phyloP scores from a whole-genome alignment of 78 protist species.

The Bigelowiella natans region DNA sequence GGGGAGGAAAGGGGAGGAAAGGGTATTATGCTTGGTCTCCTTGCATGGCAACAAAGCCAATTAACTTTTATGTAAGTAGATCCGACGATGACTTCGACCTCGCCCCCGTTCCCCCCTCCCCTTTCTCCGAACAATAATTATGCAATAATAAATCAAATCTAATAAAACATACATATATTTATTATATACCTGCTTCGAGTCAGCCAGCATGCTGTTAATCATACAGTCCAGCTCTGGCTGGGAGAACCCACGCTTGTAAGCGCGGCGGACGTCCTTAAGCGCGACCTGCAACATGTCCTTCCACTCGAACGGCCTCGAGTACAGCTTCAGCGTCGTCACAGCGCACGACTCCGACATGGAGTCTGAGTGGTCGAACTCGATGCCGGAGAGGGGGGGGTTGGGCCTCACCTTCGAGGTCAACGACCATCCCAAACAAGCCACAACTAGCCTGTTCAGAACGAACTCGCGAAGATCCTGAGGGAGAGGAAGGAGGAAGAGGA shows the following conservation, averaged over 20 bases:
- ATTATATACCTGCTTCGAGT: not conserved
- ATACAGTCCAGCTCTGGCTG: not conserved
- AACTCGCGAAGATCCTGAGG: not conserved
- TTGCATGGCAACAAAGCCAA: no score
- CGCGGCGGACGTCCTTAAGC: not conserved
- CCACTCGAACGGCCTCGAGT: not conserved
- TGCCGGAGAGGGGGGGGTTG: constrained; percentile 11
- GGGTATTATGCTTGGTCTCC: no score
- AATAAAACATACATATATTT: no score
- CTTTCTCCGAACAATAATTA: no score
- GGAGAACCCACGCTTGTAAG: not conserved
- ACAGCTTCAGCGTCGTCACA: not conserved
- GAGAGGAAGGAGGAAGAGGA: not conserved
- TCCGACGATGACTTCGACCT: no score
- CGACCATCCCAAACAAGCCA: not conserved
- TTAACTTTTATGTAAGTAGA: no score
- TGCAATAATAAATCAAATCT: no score
- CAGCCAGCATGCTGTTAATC: not conserved
- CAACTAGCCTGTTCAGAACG: not conserved
- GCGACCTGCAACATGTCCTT: not conserved
- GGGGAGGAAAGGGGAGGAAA: no score
- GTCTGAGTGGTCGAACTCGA: not conserved
- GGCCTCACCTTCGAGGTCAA: not conserved
- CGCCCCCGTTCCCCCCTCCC: no score
- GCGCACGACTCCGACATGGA: constrained; percentile 11